A percentile compares a stretch with the other conserved stretches of the same genome.
Evolutionary conservation across 1,284 basidiomycete species (phyloP).

Genomic region (Neonothopanus nambi): DNA sequence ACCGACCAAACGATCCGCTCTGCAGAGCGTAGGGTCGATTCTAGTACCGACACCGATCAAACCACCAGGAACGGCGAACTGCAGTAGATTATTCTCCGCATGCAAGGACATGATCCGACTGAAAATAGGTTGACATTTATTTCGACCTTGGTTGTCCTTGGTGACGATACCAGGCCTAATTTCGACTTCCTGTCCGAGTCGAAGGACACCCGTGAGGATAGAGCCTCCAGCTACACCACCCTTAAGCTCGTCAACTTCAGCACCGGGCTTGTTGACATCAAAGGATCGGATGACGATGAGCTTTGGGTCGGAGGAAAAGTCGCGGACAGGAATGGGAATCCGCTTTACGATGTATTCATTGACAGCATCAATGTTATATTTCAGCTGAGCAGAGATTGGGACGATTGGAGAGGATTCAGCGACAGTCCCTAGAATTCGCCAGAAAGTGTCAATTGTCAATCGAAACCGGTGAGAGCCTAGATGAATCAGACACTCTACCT

Average conservation of each 20-base stretch:
- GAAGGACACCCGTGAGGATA: slow-evolving; percentile 91
- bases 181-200: slow-evolving; percentile 93
- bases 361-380: slow-evolving; percentile 99
- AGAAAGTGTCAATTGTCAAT: not conserved
- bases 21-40: slow-evolving; percentile 95
- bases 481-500: slow-evolving; percentile 44
- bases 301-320: slow-evolving; percentile 89
- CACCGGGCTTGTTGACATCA: slow-evolving; percentile 99
- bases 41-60: slow-evolving; percentile 97
- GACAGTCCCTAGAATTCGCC: slow-evolving; percentile 74
- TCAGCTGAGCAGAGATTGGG: slow-evolving; percentile 96
- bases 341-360: slow-evolving; percentile 98
- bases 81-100: slow-evolving; percentile 92
- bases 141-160: slow-evolving; percentile 90
- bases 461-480: slow-evolving; percentile 1
- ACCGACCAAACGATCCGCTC: slow-evolving; percentile 95
- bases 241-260: slow-evolving; percentile 95
- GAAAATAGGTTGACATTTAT: slow-evolving; percentile 93
- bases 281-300: slow-evolving; percentile 99
- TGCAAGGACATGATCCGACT: slow-evolving; percentile 89
- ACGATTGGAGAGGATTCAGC: slow-evolving; percentile 97
- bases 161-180: slow-evolving; percentile 97
- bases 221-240: slow-evolving; percentile 98
- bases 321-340: slow-evolving; percentile 91
- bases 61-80: slow-evolving; percentile 97